Conservation (phyloP, 345 rosid genomes). For the Raphanus sativus region DNA sequence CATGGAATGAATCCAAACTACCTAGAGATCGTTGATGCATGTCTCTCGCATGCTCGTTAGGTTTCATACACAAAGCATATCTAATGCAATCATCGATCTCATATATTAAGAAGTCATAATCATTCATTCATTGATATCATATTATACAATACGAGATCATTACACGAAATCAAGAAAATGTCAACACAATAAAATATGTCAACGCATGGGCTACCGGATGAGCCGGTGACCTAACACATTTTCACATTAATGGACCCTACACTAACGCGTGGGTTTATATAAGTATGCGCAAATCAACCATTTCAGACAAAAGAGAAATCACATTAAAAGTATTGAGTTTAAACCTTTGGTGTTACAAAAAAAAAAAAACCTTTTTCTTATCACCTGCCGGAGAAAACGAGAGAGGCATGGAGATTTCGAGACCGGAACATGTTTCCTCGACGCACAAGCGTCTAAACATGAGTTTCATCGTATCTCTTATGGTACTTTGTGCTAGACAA, state of each 20-base stretch:
- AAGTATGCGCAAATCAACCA: conserved; percentile 17
- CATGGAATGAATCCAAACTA: conserved; percentile 1
- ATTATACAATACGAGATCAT: conserved; percentile 17
- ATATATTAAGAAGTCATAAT: not conserved
- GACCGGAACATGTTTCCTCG: conserved; percentile 35
- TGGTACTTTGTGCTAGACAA: conserved; percentile 62
- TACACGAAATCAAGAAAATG: conserved; percentile 13
- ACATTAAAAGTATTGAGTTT: conserved; percentile 4
- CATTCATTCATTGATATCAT: conserved; percentile 16
- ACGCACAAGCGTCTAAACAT: conserved; percentile 43
- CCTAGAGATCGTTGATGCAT: conserved; percentile 39
- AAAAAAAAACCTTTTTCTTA: not conserved
- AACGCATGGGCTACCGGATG: conserved; percentile 41
- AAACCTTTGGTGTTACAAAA: too few species aligned
- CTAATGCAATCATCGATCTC: not conserved
- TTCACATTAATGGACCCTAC: conserved; percentile 3
- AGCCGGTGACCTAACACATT: conserved; percentile 34
- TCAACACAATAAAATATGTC: conserved; percentile 34
- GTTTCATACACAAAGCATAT: conserved; percentile 22
- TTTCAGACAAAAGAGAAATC: conserved; percentile 10
- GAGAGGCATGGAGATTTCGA: conserved; percentile 25
- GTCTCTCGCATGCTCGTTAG: conserved; percentile 41
- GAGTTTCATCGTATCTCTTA: conserved; percentile 47
- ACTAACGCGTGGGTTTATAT: conserved; percentile 1
- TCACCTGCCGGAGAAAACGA: conserved; percentile 5